Base-by-base conservation (phyloP, 208 protist species). In the Sergeia podlipaevii region DNA sequence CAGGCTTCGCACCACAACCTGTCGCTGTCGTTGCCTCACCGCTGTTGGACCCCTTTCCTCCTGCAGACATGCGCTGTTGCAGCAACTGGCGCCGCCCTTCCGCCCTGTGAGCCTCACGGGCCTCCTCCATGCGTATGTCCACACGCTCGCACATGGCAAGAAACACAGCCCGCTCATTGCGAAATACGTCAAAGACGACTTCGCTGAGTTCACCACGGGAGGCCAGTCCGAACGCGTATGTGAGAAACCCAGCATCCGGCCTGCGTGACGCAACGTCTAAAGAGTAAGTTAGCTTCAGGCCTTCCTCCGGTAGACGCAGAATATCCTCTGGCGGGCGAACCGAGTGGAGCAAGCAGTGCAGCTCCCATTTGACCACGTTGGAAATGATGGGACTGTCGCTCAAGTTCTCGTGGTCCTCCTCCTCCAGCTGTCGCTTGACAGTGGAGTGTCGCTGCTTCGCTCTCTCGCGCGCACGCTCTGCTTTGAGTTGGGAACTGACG, bases 141-240 rank as follows among this genome's bases (percentile, higher is more conserved):
- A 80, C 51, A 7, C 59, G 45, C 8, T 65, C 58, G 55, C 82
- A 93, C 33, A 85, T 42, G 7, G 29, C 20, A 29, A 91, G 38
- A 41, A 94, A 76, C 10, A 78, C 47, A 2, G 43, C 36, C 6
- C 65, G 49, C 48, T 94, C 82, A 10, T 50, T 37, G 17, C 67
- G 66, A 33, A 94, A 18, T 24, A 91, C 62, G 42, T 68, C 59
- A 32, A 90, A 77, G 18, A 89, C 45, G 28, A 74, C 42, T 46
- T 87, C 72, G 55, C 62, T 74, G 3, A 91, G 26, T 11, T 51
- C 15, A 6, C 65, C 42, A 23, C 78, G 67, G 6, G 82, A 77
- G 20, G 69, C 51, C 24, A 79, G 58, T 1, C 80, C 78, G 66
- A 82, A 94, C 24, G 72, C 70, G 65, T 84, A 81, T 3, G 77